A percentile compares a stretch with the other conserved stretches of the same genome.
Conservation (phyloP, 2,329 filamentous ascomycete species). For the Aspergillus sp. region DNA sequence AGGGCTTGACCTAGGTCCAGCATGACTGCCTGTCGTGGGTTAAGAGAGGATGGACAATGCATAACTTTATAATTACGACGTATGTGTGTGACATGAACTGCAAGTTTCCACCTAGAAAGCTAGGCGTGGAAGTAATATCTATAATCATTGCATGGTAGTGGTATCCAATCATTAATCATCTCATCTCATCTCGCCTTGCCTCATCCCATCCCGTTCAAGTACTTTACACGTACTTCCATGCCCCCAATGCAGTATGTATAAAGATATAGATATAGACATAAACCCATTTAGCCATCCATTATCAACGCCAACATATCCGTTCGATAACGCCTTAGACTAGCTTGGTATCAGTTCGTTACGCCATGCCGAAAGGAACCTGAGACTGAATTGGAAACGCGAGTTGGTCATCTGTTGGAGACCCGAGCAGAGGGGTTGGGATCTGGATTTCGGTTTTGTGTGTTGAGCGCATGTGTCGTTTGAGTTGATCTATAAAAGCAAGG, state of each 20-base stretch:
- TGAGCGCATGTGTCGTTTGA: constrained; percentile 41
- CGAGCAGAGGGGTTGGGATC: not conserved
- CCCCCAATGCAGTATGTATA: not conserved
- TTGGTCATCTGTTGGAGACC: not conserved
- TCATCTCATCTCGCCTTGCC: not conserved
- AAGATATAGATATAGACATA: constrained; percentile 8
- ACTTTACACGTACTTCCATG: not conserved
- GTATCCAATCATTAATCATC: constrained; percentile 2
- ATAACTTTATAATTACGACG: too few relatives aligned
- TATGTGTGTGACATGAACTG: too few relatives aligned
- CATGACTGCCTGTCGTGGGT: too few relatives aligned
- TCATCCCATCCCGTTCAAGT: not conserved
- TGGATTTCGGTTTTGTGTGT: constrained; percentile 33
- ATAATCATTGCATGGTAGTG: not conserved
- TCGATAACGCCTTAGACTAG: not conserved
- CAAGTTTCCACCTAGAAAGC: not conserved
- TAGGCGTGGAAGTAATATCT: not conserved
- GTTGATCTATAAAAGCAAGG: constrained; percentile 34
- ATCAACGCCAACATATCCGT: not conserved
- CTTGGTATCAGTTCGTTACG: not conserved
- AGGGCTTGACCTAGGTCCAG: too few relatives aligned
- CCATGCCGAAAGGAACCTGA: not conserved
- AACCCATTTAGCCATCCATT: not conserved
- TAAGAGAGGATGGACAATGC: too few relatives aligned
- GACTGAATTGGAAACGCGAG: not conserved